phyloP scores from a whole-genome alignment of 1,284 basidiomycete species.

The Leucocoprinus gongylophorus region DNA sequence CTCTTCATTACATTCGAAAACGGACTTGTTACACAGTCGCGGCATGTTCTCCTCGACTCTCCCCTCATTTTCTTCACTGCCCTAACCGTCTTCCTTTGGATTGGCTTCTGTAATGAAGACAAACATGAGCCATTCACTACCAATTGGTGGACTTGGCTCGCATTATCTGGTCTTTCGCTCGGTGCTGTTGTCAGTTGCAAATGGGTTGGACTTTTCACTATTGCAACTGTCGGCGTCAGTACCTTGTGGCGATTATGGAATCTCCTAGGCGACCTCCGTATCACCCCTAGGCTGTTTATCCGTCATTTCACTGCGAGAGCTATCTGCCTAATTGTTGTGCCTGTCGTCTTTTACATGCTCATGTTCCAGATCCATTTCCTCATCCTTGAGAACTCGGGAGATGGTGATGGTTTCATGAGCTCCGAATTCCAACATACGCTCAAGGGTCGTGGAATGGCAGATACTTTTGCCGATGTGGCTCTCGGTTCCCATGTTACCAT shows the following conservation, averaged over 20 bases:
- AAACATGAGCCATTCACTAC: constrained; percentile 74
- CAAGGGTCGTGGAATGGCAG: constrained; percentile 83
- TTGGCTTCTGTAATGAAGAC: constrained; percentile 89
- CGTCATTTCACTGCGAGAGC: constrained; percentile 87
- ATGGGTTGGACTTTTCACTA: constrained; percentile 99
- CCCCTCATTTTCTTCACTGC: constrained; percentile 98
- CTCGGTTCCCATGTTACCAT: constrained; percentile 81
- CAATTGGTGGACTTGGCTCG: constrained; percentile 90
- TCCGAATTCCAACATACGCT: constrained; percentile 97
- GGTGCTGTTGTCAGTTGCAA: constrained; percentile 94
- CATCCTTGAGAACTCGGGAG: constrained; percentile 84
- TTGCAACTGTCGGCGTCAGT: constrained; percentile 85
- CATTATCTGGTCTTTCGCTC: constrained; percentile 82
- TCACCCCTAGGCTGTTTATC: constrained; percentile 70
- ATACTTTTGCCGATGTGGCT: constrained; percentile 90
- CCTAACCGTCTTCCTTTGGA: constrained; percentile 82
- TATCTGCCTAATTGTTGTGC: constrained; percentile 82
- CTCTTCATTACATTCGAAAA: constrained; percentile 96
- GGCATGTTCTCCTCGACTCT: constrained; percentile 95
- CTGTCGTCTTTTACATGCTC: constrained; percentile 85
- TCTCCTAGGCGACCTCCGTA: constrained; percentile 81
- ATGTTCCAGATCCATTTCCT: constrained; percentile 96
- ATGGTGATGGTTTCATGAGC: constrained; percentile 99
- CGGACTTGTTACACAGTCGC: constrained; percentile 90
- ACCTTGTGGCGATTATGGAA: constrained; percentile 88